phyloP scores from a whole-genome alignment of 495 filamentous ascomycete genomes.

The Corynascus novoguineensis region DNA sequence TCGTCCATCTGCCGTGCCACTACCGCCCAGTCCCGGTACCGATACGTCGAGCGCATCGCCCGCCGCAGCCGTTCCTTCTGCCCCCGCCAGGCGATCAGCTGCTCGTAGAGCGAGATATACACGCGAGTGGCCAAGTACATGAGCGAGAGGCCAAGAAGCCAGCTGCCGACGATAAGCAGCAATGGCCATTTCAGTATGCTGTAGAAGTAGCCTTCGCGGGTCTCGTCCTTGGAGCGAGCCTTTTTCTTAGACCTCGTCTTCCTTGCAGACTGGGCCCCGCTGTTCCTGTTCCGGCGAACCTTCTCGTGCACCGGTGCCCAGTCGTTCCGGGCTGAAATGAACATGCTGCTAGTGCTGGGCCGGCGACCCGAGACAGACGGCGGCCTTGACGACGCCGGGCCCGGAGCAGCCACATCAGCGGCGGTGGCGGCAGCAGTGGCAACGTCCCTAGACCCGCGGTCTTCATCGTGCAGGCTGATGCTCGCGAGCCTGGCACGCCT shows the following conservation, averaged over 20 bases:
- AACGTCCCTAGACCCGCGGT: slow-evolving; percentile 10
- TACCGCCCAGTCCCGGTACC: slow-evolving; percentile 74
- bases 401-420: slow-evolving; percentile 11
- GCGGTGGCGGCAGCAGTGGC: slow-evolving; percentile 19
- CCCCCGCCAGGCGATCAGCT: slow-evolving; percentile 68
- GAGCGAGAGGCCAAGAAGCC: slow-evolving; percentile 64
- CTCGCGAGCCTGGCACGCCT: slow-evolving; percentile 15
- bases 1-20: slow-evolving; percentile 74
- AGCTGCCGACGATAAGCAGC: slow-evolving; percentile 67
- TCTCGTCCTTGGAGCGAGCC: slow-evolving; percentile 74
- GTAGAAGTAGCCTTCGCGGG: slow-evolving; percentile 87
- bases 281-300: slow-evolving; percentile 42
- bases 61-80: slow-evolving; percentile 61
- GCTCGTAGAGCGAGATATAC: slow-evolving; percentile 87
- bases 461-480: slow-evolving; percentile 14
- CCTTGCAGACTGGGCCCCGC: not conserved
- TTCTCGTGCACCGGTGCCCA: slow-evolving; percentile 74
- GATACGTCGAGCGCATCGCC: slow-evolving; percentile 61
- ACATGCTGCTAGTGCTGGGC: slow-evolving; percentile 32
- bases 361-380: slow-evolving; percentile 5
- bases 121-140: slow-evolving; percentile 74
- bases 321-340: slow-evolving; percentile 74
- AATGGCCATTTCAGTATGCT: slow-evolving; percentile 87
- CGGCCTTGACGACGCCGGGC: not conserved
- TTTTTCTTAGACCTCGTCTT: slow-evolving; percentile 21